Percentiles rank a stretch among this genome's conserved stretches.
Conservation (phyloP, 371 early-diverging fungal genomes). For the Cokeromyces recurvatus region DNA sequence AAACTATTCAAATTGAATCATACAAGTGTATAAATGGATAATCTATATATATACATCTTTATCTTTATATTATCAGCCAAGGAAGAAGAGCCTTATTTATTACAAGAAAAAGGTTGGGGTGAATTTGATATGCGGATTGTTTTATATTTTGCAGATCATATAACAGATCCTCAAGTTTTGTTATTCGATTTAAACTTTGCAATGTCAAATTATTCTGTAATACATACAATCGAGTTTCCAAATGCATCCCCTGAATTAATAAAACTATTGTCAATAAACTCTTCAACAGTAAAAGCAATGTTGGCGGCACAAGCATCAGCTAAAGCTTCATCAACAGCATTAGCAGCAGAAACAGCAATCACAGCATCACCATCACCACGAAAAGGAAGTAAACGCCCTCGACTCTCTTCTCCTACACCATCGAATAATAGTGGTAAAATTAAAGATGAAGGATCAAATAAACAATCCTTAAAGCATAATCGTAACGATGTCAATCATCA, state of each 20-base stretch:
- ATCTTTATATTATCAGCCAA: slow-evolving; percentile 34
- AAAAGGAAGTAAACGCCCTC: too few relatives aligned
- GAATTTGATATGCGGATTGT: slow-evolving; percentile 65
- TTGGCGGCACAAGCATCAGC: background rate
- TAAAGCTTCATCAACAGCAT: too few relatives aligned
- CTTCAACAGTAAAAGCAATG: slow-evolving; percentile 1
- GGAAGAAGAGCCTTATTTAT: slow-evolving; percentile 53
- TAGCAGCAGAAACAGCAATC: too few relatives aligned
- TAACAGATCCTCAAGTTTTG: slow-evolving; percentile 42
- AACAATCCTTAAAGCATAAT: too few relatives aligned
- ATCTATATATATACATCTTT: too few relatives aligned
- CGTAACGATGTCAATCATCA: too few relatives aligned
- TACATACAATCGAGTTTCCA: slow-evolving; percentile 32
- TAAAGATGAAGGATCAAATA: too few relatives aligned
- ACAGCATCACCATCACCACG: too few relatives aligned
- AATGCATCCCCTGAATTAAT: slow-evolving; percentile 27
- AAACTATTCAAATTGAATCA: too few relatives aligned
- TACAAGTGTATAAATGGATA: too few relatives aligned
- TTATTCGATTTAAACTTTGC: slow-evolving; percentile 64
- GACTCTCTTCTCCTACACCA: too few relatives aligned
- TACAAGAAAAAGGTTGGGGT: slow-evolving; percentile 71
- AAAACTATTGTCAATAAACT: slow-evolving; percentile 5
- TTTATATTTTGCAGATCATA: slow-evolving; percentile 51
- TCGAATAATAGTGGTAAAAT: too few relatives aligned
- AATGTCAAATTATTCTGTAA: slow-evolving; percentile 43